These are phyloP conservation scores for Magnusiomyces suaveolens DNA, from an alignment of 1,139 yeast genomes.

Conservation along the genomic window DNA sequence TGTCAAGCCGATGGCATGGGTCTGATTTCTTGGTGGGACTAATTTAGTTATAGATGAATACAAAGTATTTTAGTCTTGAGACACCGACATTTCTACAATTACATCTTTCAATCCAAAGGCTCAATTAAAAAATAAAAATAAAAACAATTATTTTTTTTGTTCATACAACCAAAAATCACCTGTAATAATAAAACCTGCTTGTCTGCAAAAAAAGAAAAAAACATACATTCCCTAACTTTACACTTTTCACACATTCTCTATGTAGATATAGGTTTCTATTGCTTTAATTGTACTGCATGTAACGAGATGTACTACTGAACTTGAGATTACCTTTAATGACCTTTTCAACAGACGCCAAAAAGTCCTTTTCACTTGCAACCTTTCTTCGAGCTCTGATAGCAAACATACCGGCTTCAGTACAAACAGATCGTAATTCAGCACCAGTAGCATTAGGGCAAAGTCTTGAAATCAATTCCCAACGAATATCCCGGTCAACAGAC, in stretches of 20 bases:
- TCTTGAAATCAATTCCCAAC: slow-evolving; percentile 97
- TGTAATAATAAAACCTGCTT: neutral
- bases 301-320: slow-evolving; percentile 92
- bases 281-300: slow-evolving; percentile 83
- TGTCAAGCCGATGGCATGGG: slow-evolving; percentile 97
- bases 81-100: no score
- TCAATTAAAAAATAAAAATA: no score
- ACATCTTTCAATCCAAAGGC: no score
- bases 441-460: slow-evolving; percentile 97
- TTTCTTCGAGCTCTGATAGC: slow-evolving; percentile 97
- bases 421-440: slow-evolving; percentile 91
- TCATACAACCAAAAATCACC: no score
- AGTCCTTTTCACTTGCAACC: slow-evolving; percentile 96
- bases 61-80: no score
- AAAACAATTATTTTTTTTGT: no score
- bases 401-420: slow-evolving; percentile 99
- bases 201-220: neutral
- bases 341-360: slow-evolving; percentile 93
- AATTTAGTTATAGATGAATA: slow-evolving; percentile 10
- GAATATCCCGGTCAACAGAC: slow-evolving; percentile 93
- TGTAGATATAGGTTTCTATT: neutral
- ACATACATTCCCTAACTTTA: neutral
- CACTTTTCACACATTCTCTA: neutral
- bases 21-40: slow-evolving; percentile 92
- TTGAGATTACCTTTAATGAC: slow-evolving; percentile 97